Base-by-base conservation (phyloP, 2,329 filamentous ascomycete species). In the Fusarium lyarnte region DNA sequence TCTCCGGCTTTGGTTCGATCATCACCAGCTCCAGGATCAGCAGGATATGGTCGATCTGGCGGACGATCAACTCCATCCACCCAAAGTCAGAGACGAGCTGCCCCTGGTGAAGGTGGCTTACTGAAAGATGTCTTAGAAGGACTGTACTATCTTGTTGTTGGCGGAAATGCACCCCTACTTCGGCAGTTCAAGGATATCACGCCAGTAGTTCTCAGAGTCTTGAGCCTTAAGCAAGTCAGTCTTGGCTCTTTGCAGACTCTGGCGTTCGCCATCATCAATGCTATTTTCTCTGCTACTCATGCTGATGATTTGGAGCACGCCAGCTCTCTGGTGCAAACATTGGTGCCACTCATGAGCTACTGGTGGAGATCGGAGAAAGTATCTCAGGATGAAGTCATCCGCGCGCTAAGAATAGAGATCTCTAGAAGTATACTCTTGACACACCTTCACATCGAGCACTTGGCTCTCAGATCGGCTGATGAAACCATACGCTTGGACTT, bases 281-380 rank as follows among this genome's bases (percentile, higher is more conserved):
- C 86, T 54, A 81, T 97, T 10, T 84, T 97, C 53, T 84, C 87
- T 42, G 87, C 87, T 63, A 88, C 89, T 6, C 87, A 93, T 62
- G 89, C 91, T 51, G 93, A 97, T 76, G 88, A 93, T 68, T 86
- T 91, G 19, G 80, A 85, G 2, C 85, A 94, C 58, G 89, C 91
- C 6, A 88, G 87, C 71, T 85, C 84, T 38, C 83, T 92, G 41
- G 86, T 92, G 21, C 83, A 85, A 60, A 86, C 88, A 11, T 79
- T 95, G 12, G 78, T 97, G 29, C 92, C 93, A 3, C 81, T 95
- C 47, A 89, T 97, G 72, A 89, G 88, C 61, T 87, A 89, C 54
- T 90, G 94, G 83, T 99, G 95, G 95, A 86, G 90, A 71, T 87
- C 88, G n/a, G 93, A 92, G 74, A 88, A 89, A 49, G 81, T 87